Conservation (phyloP, 1,284 basidiomycete genomes). For the Leucoagaricus sp. region DNA sequence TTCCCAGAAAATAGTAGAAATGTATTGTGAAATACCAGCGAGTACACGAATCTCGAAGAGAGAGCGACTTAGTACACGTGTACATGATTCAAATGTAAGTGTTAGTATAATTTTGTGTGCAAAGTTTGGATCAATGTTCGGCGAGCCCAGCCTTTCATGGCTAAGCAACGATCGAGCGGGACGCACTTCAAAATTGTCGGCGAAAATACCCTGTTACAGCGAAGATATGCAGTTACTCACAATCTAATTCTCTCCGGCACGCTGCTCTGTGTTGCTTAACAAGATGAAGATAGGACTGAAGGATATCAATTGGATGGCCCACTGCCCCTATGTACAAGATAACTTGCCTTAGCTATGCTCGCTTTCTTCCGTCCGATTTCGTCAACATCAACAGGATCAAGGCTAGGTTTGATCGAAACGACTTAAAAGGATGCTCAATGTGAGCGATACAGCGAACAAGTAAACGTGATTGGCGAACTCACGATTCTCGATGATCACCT, state of each 20-base stretch:
- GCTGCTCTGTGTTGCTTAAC: constrained; percentile 59
- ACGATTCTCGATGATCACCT: constrained; percentile 65
- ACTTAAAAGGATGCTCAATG: constrained; percentile 37
- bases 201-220: too few species aligned
- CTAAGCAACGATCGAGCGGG: too few species aligned
- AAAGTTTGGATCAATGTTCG: too few species aligned
- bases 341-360: constrained; percentile 64
- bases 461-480: constrained; percentile 14
- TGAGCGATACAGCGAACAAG: background rate
- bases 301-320: background rate
- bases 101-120: too few species aligned
- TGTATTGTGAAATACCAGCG: too few species aligned
- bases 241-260: constrained; percentile 70
- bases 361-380: constrained; percentile 55
- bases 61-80: too few species aligned
- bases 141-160: too few species aligned
- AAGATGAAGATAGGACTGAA: constrained; percentile 55
- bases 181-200: too few species aligned
- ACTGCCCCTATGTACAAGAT: background rate
- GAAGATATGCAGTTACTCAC: constrained; percentile 36
- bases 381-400: constrained; percentile 46
- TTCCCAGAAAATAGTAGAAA: too few species aligned
- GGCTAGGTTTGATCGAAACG: constrained; percentile 43
- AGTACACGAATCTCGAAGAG: too few species aligned
- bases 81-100: too few species aligned